Evolutionary conservation across 2,329 filamentous ascomycete genomes (phyloP), one percentile per base, ranked within the genome.

Genomic region (Plenodomus biglobosus): DNA sequence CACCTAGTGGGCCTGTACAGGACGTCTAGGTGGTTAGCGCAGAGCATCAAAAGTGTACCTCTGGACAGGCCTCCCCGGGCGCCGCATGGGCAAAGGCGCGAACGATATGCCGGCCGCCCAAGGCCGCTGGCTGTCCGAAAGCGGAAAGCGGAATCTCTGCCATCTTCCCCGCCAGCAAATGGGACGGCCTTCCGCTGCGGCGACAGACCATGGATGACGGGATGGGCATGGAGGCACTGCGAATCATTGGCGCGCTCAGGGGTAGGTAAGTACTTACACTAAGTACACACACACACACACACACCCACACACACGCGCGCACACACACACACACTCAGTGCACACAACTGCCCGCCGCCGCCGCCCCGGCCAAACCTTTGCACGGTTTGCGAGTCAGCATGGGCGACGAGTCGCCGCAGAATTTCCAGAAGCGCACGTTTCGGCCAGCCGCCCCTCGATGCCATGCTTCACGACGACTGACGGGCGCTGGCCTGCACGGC

Each of bases 121-220:
- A 61, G 52, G 50, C 57, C 58, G 58, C 50, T 47, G 45, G 47
- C 50, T 55, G 52, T 55, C 59, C 58, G 53, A 55, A 65, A 59
- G 54, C 56, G 61, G 59, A 53, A 50, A 41, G 46, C 63, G 61
- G 58, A 58, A 49, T 41, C 51, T 44, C 34, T 52, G 44, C 55
- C 54, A 59, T 40, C 46, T 64, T 68, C 66, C 68, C 65, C 65
- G 65, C 56, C 45, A 60, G 56, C 65, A 65, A 70, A 62, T 58
- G 43, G 51, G 52, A 58, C 56, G 38, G 37, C 20, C 27, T 54
- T 48, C 55, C 59, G 59, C 52, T 19, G 38, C 18, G 13, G 18
- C 18, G 8, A 7, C 38, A n/a, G n/a, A 39, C 18, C 8, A 8
- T 39, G 18, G 8, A 6, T 18, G 5, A 3, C 6, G 7, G 18